Conservation (phyloP, 345 rosid species). For the Bretschneidera sinensis region DNA sequence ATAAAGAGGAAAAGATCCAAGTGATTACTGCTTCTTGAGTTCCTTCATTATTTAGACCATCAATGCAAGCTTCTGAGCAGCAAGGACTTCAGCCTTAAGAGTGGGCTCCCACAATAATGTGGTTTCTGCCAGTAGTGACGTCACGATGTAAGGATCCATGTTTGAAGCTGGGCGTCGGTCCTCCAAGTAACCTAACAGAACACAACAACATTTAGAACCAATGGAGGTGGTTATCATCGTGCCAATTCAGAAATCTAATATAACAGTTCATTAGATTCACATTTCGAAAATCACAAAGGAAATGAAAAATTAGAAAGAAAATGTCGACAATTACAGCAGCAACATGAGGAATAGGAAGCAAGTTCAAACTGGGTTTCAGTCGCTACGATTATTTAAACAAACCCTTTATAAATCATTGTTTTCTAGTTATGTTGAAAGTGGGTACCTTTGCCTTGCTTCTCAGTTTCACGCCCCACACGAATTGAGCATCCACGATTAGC, state of each 20-base stretch:
- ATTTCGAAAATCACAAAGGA: no score
- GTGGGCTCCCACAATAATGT: slow-evolving; percentile 81
- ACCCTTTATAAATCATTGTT: no score
- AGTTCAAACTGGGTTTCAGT: no score
- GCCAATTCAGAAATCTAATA: not conserved
- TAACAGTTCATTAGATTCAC: no score
- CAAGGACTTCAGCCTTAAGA: slow-evolving; percentile 78
- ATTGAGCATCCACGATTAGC: slow-evolving; percentile 98
- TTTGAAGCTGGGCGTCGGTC: slow-evolving; percentile 91
- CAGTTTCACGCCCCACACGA: slow-evolving; percentile 97
- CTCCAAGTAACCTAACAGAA: slow-evolving; percentile 70
- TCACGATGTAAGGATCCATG: slow-evolving; percentile 90
- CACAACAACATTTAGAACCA: not conserved
- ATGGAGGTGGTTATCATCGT: not conserved
- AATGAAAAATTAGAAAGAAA: no score
- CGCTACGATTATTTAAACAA: no score
- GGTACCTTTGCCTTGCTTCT: slow-evolving; percentile 83
- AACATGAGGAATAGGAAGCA: not conserved
- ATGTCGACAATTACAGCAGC: not conserved
- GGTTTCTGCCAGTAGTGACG: slow-evolving; percentile 62
- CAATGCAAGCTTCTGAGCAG: slow-evolving; percentile 73
- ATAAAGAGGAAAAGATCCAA: slow-evolving; percentile 3
- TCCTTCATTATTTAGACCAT: slow-evolving; percentile 37
- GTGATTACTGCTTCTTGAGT: slow-evolving; percentile 2
- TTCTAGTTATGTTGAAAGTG: not conserved